Percentiles rank a stretch among this genome's conserved stretches.
Evolutionary conservation across 495 filamentous ascomycete species (phyloP).

Genomic region (Penicillium daleae): DNA sequence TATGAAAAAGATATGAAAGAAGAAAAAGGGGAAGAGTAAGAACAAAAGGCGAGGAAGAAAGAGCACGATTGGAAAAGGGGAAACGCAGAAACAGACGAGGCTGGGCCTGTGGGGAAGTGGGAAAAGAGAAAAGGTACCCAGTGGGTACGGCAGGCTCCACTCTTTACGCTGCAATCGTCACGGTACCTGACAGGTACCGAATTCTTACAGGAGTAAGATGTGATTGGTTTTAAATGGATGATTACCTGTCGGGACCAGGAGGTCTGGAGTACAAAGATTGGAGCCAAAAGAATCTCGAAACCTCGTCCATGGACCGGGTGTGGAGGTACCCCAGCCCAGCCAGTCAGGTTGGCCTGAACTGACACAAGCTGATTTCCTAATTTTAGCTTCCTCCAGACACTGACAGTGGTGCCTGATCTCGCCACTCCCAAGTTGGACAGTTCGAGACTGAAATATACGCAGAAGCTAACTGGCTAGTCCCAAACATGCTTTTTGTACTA

Average conservation of each 20-base stretch:
- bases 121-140: not conserved
- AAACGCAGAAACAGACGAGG: constrained; percentile 29
- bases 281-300: not conserved
- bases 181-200: constrained; percentile 12
- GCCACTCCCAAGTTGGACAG: too few species aligned
- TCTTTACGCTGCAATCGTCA: constrained; percentile 5
- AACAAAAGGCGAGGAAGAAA: not conserved
- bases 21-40: not conserved
- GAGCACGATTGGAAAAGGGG: constrained; percentile 13
- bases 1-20: not conserved
- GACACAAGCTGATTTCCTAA: not conserved
- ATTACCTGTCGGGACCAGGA: not conserved
- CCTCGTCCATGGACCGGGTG: not conserved
- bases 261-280: not conserved
- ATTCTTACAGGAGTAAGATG: not conserved
- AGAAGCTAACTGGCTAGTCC: not conserved
- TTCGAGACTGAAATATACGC: constrained; percentile 1
- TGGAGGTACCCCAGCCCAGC: not conserved
- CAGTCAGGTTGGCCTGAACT: not conserved
- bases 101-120: constrained; percentile 30
- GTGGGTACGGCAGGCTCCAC: not conserved
- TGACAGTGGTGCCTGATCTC: too few species aligned
- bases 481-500: not conserved
- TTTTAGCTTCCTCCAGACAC: not conserved
- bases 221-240: not conserved